A percentile compares a stretch with the other conserved stretches of the same genome.
These are phyloP conservation scores for Nicotiana obtusifolia DNA, from an alignment of 257 asterid genomes.

Conservation along the genomic window DNA sequence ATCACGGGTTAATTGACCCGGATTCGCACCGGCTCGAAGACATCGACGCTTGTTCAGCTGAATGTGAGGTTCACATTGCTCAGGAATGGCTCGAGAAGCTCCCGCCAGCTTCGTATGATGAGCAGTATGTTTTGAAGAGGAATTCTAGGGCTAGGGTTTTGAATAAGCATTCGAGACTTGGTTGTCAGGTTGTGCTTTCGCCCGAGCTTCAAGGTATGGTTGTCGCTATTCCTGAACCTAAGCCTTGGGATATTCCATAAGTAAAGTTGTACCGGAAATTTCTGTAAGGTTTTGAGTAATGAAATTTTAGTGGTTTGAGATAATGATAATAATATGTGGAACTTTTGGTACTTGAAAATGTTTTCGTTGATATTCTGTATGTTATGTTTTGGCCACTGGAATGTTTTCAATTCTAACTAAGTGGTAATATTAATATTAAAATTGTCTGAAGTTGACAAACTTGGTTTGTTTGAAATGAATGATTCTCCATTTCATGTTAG, in stretches of 20 bases:
- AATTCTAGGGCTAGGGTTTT: conserved; percentile 49
- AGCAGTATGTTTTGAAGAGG: conserved; percentile 45
- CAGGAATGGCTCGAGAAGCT: conserved; percentile 95
- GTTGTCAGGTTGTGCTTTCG: conserved; percentile 44
- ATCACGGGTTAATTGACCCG: conserved; percentile 79
- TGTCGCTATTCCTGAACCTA: conserved; percentile 40
- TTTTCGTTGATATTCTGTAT: background rate
- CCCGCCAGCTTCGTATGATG: conserved; percentile 62
- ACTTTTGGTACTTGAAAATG: conserved; percentile 3
- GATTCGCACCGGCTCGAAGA: conserved; percentile 91
- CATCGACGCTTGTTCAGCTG: conserved; percentile 92
- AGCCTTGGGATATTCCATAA: conserved; percentile 48
- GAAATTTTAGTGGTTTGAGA: background rate
- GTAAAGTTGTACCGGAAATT: background rate
- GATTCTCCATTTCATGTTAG: background rate
- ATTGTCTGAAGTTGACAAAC: background rate
- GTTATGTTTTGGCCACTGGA: background rate
- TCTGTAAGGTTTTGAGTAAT: conserved; percentile 4
- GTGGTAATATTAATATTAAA: background rate
- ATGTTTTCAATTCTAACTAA: background rate
- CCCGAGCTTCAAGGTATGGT: conserved; percentile 44
- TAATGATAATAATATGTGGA: conserved; percentile 8
- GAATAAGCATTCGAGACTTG: conserved; percentile 42
- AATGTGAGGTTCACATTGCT: conserved; percentile 98
- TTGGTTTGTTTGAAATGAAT: too few relatives aligned